A percentile compares a stretch with the other conserved stretches of the same genome.
Conservation (phyloP, 2,329 filamentous ascomycete genomes). For the Venturia nashicola region DNA sequence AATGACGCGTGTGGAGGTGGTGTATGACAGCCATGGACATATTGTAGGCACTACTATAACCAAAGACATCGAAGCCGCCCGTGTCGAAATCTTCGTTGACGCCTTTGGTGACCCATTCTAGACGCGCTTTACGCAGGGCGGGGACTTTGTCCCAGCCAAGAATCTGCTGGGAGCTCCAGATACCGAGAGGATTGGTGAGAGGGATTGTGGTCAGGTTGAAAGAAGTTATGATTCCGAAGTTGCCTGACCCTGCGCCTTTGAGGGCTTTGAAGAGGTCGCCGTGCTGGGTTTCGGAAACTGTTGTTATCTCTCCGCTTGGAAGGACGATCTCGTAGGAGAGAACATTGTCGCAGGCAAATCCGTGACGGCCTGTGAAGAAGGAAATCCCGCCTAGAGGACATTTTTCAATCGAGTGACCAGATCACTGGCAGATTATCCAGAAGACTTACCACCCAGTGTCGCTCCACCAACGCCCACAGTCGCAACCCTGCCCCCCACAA, state of each 20-base stretch:
- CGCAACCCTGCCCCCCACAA: constrained; percentile 6
- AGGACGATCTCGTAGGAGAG: constrained; percentile 24
- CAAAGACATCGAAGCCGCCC: neutral
- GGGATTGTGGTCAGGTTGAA: constrained; percentile 10
- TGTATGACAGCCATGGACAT: neutral
- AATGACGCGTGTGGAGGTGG: neutral
- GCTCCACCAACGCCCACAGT: constrained; percentile 9
- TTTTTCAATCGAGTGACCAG: neutral
- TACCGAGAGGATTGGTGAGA: neutral
- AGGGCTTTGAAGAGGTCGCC: constrained; percentile 21
- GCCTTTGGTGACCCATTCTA: neutral
- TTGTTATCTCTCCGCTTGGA: constrained; percentile 14
- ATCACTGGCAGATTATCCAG: neutral
- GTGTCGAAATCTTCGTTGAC: neutral
- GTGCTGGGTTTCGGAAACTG: constrained; percentile 34
- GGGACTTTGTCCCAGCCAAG: neutral
- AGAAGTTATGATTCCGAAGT: constrained; percentile 25
- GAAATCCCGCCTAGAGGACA: constrained; percentile 20
- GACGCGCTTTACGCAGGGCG: neutral
- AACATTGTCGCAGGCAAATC: constrained; percentile 22
- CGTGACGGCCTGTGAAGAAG: constrained; percentile 21
- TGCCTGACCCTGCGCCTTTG: constrained; percentile 22
- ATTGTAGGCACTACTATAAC: neutral
- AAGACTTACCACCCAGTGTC: constrained; percentile 5
- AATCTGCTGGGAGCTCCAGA: neutral